These are phyloP conservation scores for Scleromitrula shiraiana DNA, from an alignment of 2,329 filamentous ascomycete genomes.

Conservation along the genomic window DNA sequence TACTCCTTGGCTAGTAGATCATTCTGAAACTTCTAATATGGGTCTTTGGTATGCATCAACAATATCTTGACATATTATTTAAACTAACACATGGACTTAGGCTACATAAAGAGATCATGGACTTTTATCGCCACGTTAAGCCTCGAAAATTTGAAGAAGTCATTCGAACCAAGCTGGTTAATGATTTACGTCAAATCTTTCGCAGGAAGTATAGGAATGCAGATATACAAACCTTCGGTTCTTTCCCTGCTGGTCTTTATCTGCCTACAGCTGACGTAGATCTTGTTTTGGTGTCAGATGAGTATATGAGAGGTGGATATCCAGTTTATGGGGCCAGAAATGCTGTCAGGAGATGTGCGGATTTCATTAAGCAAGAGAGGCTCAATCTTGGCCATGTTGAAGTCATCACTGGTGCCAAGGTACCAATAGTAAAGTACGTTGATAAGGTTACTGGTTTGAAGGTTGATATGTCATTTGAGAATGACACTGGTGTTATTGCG, in stretches of 20 bases:
- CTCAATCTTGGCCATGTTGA: conserved; percentile 56
- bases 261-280: conserved; percentile 87
- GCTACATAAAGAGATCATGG: conserved; percentile 81
- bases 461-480: conserved; percentile 94
- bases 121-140: conserved; percentile 80
- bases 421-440: conserved; percentile 87
- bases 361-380: conserved; percentile 45
- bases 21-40: conserved; percentile 45
- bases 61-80: conserved; percentile 6
- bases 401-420: conserved; percentile 67
- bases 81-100: conserved; percentile 35
- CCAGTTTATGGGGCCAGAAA: conserved; percentile 30
- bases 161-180: conserved; percentile 65
- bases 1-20: conserved; percentile 59
- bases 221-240: conserved; percentile 74
- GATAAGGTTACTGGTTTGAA: conserved; percentile 71
- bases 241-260: conserved; percentile 75
- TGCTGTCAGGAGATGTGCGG: conserved; percentile 53
- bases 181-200: conserved; percentile 56
- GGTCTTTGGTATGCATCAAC: conserved; percentile 45
- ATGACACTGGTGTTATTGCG: conserved; percentile 70
- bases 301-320: conserved; percentile 47
- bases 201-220: conserved; percentile 46
- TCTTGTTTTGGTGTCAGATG: conserved; percentile 64
- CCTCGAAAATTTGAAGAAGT: conserved; percentile 70